A percentile compares a stretch with the other conserved stretches of the same genome.
These are phyloP conservation scores for Cyclostephanos invisitatus DNA, from an alignment of 108 stramenopile species.

Conservation along the genomic window DNA sequence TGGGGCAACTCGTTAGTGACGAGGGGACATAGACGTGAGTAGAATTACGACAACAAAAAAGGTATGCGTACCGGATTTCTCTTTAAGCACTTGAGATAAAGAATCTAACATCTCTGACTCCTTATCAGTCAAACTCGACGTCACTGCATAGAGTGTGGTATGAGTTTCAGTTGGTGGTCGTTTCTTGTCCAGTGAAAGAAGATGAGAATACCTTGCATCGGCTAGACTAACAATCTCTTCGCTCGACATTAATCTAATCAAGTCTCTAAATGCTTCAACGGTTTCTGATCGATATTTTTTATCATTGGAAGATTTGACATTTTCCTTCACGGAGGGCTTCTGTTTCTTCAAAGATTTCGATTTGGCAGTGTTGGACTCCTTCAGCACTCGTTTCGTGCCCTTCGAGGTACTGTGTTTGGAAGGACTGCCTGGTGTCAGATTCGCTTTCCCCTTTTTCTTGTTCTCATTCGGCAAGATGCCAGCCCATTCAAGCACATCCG, in stretches of 20 bases:
- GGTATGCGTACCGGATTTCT: slow-evolving; percentile 42
- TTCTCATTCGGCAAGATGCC: slow-evolving; percentile 28
- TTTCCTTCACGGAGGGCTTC: neutral
- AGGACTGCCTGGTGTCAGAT: neutral
- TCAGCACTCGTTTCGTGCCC: slow-evolving; percentile 39
- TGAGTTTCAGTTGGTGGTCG: neutral
- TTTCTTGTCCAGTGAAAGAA: slow-evolving; percentile 23
- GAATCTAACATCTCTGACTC: slow-evolving; percentile 52
- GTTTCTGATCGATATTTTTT: neutral
- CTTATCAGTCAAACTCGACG: slow-evolving; percentile 60
- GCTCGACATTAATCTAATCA: slow-evolving; percentile 16
- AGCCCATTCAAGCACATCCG: slow-evolving; percentile 44
- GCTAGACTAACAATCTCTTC: slow-evolving; percentile 38
- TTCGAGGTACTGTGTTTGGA: slow-evolving; percentile 4
- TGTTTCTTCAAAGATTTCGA: slow-evolving; percentile 17
- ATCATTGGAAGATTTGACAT: neutral
- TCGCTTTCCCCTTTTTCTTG: neutral
- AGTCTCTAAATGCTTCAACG: slow-evolving; percentile 11
- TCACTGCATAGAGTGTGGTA: slow-evolving; percentile 39
- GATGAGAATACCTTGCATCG: slow-evolving; percentile 36
- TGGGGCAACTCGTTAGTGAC: neutral
- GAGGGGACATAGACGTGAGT: neutral
- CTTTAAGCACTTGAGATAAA: slow-evolving; percentile 45
- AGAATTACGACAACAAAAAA: neutral
- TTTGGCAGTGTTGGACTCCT: slow-evolving; percentile 26